Evolutionary conservation across 116 monocot genomes (phyloP), one percentile per base, ranked within the genome.

Genomic region (Phalaenopsis hybrid): DNA sequence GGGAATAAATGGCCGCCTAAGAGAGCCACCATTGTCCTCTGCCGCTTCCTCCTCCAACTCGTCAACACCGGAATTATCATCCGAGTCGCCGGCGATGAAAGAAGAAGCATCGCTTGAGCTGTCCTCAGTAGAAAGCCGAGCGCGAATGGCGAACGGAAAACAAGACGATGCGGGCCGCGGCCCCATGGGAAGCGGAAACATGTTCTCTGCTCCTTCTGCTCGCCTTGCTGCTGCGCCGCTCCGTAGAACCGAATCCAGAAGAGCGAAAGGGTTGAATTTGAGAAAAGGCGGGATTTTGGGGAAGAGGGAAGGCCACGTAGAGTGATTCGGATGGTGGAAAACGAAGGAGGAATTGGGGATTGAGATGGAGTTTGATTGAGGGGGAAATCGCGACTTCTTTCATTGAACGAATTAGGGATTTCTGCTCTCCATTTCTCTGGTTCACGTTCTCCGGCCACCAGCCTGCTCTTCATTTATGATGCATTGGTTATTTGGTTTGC

Each of bases 1-100:
- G 28, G 91, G 89, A 83, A 81, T 79, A 58, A 51, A 69, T 45
- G 80, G 46, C 45, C 28, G 46, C 34, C 48, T 25, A 4, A 20
- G 10, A 41, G 16, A 16, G 41, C 52, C 34, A 41, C n/a, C 70
- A 49, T 41, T 8, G 20, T 74, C 83, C 41, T 80, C 83, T 45
- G 69, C 85, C 57, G 77, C 82, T 41, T 58, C 52, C 18, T 84
- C 87, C 46, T 23, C 75, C 33, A 6, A 17, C 20, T 17, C 46
- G 10, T 16, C 75, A 2, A 7, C 3, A 46, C 34, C 21, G 75
- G 28, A 28, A 46, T 5, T 33, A 9, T 75, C 75, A 10, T 44
- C 45, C 18, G 75, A 28, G 46, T 33, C 20, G n/a, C 55, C 55
- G 55, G 3, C 55, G 55, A 16, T 0, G 55, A 17, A 20, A 21